These are phyloP conservation scores for Cucurbita moschata DNA, from an alignment of 306 rosid species.

Conservation along the genomic window DNA sequence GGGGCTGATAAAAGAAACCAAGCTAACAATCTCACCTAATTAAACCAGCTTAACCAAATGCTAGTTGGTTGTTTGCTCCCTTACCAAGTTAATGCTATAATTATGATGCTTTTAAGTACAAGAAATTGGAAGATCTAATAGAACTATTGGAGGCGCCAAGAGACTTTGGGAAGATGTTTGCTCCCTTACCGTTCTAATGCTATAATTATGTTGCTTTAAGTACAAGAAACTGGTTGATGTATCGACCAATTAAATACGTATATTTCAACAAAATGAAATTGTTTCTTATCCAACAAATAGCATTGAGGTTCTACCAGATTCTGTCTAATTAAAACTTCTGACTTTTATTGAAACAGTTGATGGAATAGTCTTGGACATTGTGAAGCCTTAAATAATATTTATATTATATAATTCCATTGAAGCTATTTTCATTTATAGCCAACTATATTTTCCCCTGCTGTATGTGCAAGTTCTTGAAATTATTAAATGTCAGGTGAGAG, in stretches of 20 bases:
- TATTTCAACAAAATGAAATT: neutral
- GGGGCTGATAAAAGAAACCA: neutral
- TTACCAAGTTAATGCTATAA: neutral
- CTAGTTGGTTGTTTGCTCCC: no score
- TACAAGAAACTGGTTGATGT: neutral
- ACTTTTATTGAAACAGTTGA: neutral
- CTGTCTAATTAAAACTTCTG: neutral
- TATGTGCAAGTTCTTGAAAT: neutral
- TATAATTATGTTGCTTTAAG: neutral
- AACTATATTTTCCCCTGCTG: neutral
- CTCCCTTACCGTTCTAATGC: no score
- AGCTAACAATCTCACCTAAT: neutral
- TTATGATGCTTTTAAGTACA: neutral
- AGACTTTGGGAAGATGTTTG: neutral
- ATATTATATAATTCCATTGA: neutral
- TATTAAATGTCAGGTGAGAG: conserved; percentile 19
- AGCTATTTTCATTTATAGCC: neutral
- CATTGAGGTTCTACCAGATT: neutral
- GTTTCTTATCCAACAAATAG: neutral
- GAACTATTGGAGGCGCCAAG: neutral
- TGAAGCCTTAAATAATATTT: neutral
- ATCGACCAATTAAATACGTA: no score
- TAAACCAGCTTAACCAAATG: no score
- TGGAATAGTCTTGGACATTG: neutral
- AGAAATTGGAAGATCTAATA: neutral